Evolutionary conservation across 2,329 filamentous ascomycete genomes (phyloP), one percentile per base, ranked within the genome.

Genomic region (Xylariaceae sp.): DNA sequence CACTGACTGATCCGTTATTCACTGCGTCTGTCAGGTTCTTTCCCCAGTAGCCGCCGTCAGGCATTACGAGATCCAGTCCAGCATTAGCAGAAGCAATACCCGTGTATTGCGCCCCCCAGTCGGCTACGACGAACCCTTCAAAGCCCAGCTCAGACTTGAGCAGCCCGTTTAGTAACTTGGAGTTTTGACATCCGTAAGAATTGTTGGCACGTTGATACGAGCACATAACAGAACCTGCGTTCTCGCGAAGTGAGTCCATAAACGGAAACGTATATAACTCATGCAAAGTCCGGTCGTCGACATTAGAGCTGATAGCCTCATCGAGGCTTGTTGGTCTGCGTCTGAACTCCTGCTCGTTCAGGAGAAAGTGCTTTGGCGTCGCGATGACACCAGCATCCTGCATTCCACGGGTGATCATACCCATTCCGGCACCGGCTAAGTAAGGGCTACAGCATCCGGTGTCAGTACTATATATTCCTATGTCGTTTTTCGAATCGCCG

Each of bases 21-120:
- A 90, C 84, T 0, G 91, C 83, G 48, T 85, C 85, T 0, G 86
- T 92, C 37, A 96, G 79, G 62, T 92, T 79, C 1, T 79, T 70
- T 0, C 89, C 91, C 82, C 89, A 92, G 23, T 95, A 81, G 54
- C 88, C 89, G 70, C 91, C 89, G 2, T 79, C 79, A 0, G 84
- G 84, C 74, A 85, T 86, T 49, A 81, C 82, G 71, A 86, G 82
- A 60, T 96, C 92, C 9, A 96, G 79, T 0, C 92, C 92, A 14
- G 90, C 88, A 7, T 96, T 77, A 7, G 90, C 89, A 57, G 86
- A 89, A 21, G 82, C 86, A 2, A 96, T 89, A 10, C 92, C 91
- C 9, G 87, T 88, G 61, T 89, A 83, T 68, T 96, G 91, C 0
- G 89, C 89, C 3, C 93, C 79, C 91, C 91, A 96, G 70, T 96